Base-by-base conservation (phyloP, 441 rosid genomes). In the Populus hybrid region DNA sequence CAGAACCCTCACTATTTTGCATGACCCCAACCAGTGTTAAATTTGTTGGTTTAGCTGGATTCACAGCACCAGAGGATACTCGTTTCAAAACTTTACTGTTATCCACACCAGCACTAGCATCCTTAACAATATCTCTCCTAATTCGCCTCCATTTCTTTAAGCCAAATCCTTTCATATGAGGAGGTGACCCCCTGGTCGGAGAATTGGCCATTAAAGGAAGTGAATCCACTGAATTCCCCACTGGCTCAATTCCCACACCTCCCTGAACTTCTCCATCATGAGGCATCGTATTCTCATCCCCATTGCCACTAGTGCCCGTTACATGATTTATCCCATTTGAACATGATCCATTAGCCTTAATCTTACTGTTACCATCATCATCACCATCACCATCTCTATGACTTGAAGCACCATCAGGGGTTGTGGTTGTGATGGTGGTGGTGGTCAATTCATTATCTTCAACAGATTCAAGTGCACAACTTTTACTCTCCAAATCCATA, bases 141-240 rank as follows among this genome's bases (percentile, higher is more conserved):
- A 83, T 82, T 67, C 95, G 87, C 84, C 86, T 87, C 98, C 97
- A 91, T 83, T 90, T 90, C 86, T 82, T 90, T 87, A 91, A 81
- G 30, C 98, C 97, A 79, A 77, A 81, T 5, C 95, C 94, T 75
- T 88, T 92, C 5, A 74, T 79, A 76, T 26, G 40, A 30, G 88
- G 76, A 67, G 86, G 80, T 70, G 57, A 50, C 19, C 57, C 57
- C 18, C 5, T 50, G 19, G 57, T 16, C 57, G 19, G n/a, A 50
- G 57, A 50, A 14, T 76, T 71, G 16, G 76, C 81, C 2, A 73
- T 65, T 10, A 19, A 34, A 57, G 82, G 83, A 34, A 77, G 74
- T 0, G 81, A 82, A 76, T 69, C 71, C 71, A 28, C 71, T 19
- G 80, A 73, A 66, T 68, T 70, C 59, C 32, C 69, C 38, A 64